Base-by-base conservation (phyloP, 495 filamentous ascomycete species). In the Corynascus novoguineensis region DNA sequence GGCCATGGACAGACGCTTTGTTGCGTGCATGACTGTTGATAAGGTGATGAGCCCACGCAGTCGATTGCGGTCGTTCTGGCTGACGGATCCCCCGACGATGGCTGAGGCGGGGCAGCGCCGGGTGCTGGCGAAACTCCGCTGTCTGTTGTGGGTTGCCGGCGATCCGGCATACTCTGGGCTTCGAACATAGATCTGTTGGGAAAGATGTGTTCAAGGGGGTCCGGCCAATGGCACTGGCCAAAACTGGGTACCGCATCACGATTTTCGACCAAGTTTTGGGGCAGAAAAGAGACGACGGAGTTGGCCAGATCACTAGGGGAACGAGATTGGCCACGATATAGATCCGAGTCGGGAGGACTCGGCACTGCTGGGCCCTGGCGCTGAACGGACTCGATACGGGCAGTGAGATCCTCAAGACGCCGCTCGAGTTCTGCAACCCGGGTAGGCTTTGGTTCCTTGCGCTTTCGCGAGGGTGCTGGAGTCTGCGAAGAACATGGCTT, bases 371-470 rank as follows among this genome's bases (percentile, higher is more conserved):
- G 34, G 0, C 22, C 49, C 34, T 17, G 34, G 5, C 49, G 32
- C 45, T 55, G 55, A 29, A 49, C 58, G 3, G 64, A 58, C 46
- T 65, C 63, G 17, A 66, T 53, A 14, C 58, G 59, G 3, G 62
- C 61, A 5, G 62, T 63, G 44, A 71, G 60, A 48, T 69, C 66
- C 50, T 68, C 61, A 22, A 71, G 58, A 6, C 64, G 57, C 44
- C 53, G 58, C 59, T 71, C 66, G 15, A 71, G 61, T 53, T 69
- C 64, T 37, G 62, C 55, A 1, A 71, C 64, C 24, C 63, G 45
- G n/a, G 64, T 65, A n/a, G 62, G 63, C 60, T 67, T 67, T 40
- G 62, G 65, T 24, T 64, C 61, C 61, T 71, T 71, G 22, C 64
- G 61, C 59, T 62, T 57, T 19, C 64, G 60, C 4, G 66, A 61